Conservation (phyloP, 371 early-diverging fungal genomes). For the Dichotomocladium elegans region DNA sequence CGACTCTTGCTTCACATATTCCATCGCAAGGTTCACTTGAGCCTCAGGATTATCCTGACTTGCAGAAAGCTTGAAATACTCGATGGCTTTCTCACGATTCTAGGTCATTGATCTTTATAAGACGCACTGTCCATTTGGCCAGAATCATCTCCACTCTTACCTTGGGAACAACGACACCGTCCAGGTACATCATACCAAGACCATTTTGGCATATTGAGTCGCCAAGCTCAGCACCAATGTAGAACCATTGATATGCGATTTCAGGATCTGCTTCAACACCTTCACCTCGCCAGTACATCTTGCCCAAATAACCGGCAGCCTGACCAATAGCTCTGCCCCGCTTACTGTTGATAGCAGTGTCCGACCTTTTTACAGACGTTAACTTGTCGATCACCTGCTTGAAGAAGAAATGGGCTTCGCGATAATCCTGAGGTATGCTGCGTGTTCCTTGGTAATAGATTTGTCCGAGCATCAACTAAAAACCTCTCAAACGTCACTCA, state of each 20-base stretch:
- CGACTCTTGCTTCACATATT: conserved; percentile 28
- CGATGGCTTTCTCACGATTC: conserved; percentile 49
- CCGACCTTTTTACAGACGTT: conserved; percentile 18
- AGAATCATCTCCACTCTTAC: conserved; percentile 15
- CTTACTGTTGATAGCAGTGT: conserved; percentile 16
- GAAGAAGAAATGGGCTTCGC: conserved; percentile 60
- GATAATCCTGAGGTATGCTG: conserved; percentile 60
- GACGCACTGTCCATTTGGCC: too few relatives aligned
- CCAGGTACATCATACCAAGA: conserved; percentile 80
- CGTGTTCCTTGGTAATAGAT: conserved; percentile 78
- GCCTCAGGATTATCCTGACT: conserved; percentile 57
- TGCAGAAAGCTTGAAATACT: conserved; percentile 62
- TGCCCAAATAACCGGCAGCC: conserved; percentile 78
- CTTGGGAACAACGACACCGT: conserved; percentile 59
- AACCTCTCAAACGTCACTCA: too few relatives aligned
- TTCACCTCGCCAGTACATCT: conserved; percentile 92
- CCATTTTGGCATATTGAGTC: conserved; percentile 66
- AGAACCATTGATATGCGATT: conserved; percentile 76
- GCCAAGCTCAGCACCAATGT: conserved; percentile 57
- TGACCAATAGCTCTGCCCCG: conserved; percentile 45
- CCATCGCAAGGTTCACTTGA: conserved; percentile 52
- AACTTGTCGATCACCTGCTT: conserved; percentile 36
- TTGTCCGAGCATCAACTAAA: conserved; percentile 67
- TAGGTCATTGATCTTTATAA: too few relatives aligned
- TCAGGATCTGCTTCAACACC: conserved; percentile 59